phyloP scores from a whole-genome alignment of 495 filamentous ascomycete genomes.

The Xylaria longipes region DNA sequence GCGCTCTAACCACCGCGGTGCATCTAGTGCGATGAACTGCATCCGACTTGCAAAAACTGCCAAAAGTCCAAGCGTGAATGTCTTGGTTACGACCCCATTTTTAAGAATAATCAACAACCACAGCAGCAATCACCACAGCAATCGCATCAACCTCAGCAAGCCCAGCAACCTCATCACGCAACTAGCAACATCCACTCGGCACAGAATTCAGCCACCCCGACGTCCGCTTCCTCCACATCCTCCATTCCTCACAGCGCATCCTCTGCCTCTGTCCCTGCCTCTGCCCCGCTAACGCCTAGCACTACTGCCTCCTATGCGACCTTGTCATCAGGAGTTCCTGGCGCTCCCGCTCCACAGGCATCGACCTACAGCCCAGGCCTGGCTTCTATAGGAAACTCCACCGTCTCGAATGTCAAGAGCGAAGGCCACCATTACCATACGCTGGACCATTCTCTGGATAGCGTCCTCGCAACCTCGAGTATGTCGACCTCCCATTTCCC shows the following conservation, averaged over 20 bases:
- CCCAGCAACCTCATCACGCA: slow-evolving; percentile 20
- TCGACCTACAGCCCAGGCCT: slow-evolving; percentile 36
- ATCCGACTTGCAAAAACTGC: slow-evolving; percentile 95
- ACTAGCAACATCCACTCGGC: slow-evolving; percentile 11
- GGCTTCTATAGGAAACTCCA: slow-evolving; percentile 51
- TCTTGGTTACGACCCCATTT: slow-evolving; percentile 96
- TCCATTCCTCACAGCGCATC: slow-evolving; percentile 43
- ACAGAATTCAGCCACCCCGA: slow-evolving; percentile 21
- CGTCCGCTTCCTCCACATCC: slow-evolving; percentile 38
- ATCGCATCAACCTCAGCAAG: slow-evolving; percentile 31
- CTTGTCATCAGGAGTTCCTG: slow-evolving; percentile 38
- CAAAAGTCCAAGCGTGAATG: slow-evolving; percentile 98
- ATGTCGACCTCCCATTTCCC: slow-evolving; percentile 49
- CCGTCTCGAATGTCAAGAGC: slow-evolving; percentile 61
- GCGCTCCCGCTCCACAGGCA: slow-evolving; percentile 34
- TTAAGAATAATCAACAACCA: slow-evolving; percentile 75
- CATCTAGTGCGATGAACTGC: slow-evolving; percentile 89
- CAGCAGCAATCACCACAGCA: slow-evolving; percentile 33
- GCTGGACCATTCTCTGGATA: slow-evolving; percentile 79
- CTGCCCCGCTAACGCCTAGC: slow-evolving; percentile 40
- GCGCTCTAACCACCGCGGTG: slow-evolving; percentile 13
- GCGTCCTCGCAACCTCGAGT: slow-evolving; percentile 43
- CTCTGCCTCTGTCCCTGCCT: slow-evolving; percentile 57
- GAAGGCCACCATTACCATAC: slow-evolving; percentile 71
- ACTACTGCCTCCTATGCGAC: slow-evolving; percentile 33